These are phyloP conservation scores for Ustilago crameri DNA, from an alignment of 1,284 basidiomycete genomes.

Conservation along the genomic window DNA sequence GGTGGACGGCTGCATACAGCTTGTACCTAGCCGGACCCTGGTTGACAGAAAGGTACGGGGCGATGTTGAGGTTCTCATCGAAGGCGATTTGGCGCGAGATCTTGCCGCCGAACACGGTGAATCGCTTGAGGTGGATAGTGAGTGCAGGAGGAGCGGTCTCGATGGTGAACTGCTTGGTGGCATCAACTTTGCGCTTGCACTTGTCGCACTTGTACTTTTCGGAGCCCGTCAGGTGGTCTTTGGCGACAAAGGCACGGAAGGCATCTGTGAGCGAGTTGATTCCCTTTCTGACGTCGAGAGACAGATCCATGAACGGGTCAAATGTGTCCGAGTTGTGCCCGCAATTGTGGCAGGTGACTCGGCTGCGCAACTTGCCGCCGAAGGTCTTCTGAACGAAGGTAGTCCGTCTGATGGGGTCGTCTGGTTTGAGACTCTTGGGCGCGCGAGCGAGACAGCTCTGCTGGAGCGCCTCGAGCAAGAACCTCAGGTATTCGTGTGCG, in stretches of 20 bases:
- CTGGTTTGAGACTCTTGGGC: constrained; percentile 74
- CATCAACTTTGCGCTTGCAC: constrained; percentile 87
- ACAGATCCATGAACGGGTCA: constrained; percentile 92
- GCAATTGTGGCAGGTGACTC: constrained; percentile 89
- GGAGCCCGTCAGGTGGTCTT: constrained; percentile 84
- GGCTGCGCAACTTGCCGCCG: constrained; percentile 88
- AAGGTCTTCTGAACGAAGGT: constrained; percentile 95
- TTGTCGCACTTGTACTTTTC: constrained; percentile 99
- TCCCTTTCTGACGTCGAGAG: constrained; percentile 70
- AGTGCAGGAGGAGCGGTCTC: constrained; percentile 88
- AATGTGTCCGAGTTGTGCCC: constrained; percentile 92
- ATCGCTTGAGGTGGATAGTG: constrained; percentile 96
- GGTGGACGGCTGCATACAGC: constrained; percentile 90
- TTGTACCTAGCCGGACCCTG: constrained; percentile 76
- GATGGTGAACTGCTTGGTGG: constrained; percentile 87
- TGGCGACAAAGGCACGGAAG: constrained; percentile 81
- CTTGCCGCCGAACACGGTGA: constrained; percentile 80
- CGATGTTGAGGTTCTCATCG: constrained; percentile 80
- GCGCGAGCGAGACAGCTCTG: constrained; percentile 81
- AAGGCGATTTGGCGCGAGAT: constrained; percentile 81
- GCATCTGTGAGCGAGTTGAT: constrained; percentile 78
- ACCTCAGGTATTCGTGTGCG: constrained; percentile 96
- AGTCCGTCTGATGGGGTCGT: constrained; percentile 78
- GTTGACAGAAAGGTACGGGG: constrained; percentile 82
- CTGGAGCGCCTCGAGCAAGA: constrained; percentile 90